These are phyloP conservation scores for Neoboletus brunneissimus DNA, from an alignment of 768 basidiomycete species.

Conservation along the genomic window DNA sequence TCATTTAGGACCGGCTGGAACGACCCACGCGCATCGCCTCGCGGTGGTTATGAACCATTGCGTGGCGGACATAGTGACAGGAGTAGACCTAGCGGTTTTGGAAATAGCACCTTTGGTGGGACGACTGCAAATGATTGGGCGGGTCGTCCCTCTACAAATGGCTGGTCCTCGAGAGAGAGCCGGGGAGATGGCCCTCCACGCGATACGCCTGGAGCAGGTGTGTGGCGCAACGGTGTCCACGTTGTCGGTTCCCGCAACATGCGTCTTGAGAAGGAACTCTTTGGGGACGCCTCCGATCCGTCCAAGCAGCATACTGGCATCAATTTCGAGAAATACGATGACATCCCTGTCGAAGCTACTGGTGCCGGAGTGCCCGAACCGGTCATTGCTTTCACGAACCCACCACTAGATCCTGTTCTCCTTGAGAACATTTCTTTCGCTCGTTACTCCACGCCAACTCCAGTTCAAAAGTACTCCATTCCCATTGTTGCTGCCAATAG, in stretches of 20 bases:
- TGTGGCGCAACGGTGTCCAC: conserved; percentile 90
- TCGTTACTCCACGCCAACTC: conserved; percentile 93
- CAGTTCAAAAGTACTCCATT: conserved; percentile 99
- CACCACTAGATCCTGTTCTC: conserved; percentile 89
- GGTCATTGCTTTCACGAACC: conserved; percentile 77
- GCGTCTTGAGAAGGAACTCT: conserved; percentile 94
- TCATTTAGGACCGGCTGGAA: conserved; percentile 62
- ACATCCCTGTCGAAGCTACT: conserved; percentile 98
- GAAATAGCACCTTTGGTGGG: conserved; percentile 35
- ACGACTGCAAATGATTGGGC: conserved; percentile 38
- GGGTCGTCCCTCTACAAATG: conserved; percentile 37
- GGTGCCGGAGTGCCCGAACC: conserved; percentile 97
- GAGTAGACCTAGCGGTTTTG: conserved; percentile 41
- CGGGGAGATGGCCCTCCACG: conserved; percentile 42
- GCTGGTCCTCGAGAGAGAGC: conserved; percentile 37
- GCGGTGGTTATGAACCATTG: conserved; percentile 41
- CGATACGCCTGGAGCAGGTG: conserved; percentile 52
- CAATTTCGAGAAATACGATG: conserved; percentile 99
- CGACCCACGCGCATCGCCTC: conserved; percentile 70
- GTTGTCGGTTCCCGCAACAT: conserved; percentile 78
- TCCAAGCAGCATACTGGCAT: conserved; percentile 94
- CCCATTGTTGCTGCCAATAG: conserved; percentile 91
- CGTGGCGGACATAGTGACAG: conserved; percentile 42
- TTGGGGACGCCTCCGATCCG: conserved; percentile 82
- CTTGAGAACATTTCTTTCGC: conserved; percentile 93